Base-by-base conservation (phyloP, 345 rosid genomes). In the Fremontodendron californicum region DNA sequence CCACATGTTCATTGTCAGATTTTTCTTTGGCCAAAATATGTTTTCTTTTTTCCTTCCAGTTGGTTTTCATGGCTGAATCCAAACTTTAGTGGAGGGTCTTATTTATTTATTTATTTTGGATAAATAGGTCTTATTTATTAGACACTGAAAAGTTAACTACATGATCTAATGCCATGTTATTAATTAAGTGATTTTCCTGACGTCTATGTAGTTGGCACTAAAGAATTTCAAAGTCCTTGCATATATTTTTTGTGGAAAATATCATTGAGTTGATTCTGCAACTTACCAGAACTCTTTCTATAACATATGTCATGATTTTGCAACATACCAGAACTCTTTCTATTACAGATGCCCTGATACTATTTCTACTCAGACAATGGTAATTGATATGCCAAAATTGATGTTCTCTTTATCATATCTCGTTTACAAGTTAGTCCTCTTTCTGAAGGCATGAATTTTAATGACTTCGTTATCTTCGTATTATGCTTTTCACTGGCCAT, bases 401-500 rank as follows among this genome's bases (percentile, higher is more conserved):
- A 13, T 12, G 19, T 60, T 60, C 37, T 60, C 19, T 60, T 60
- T 12, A 27, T 60, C 16, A 21, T 46, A 16, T 37, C 5, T 13
- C 31, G 51, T 42, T n/a, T 68, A 37, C 58, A 54, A 52, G 78
- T 64, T 61, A 31, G 35, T 65, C 67, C 48, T 68, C 21, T 33
- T 63, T 64, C 71, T 19, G 23, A 91, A 94, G 97, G 97, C 83
- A 91, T 94, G 94, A 93, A 94, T 86, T 88, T 92, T 76, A 62
- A 74, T 25, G 97, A 93, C 79, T 93, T 91, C 74, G 88, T 88
- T 66, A 76, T 80, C 73, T 91, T 91, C 85, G 79, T 94, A 75
- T 81, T 88, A 2, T 85, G 80, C 69, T 80, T 94, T 57, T 78
- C 90, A 77, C 78, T 91, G 71, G 90, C 90, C 9, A 87, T 87